These are phyloP conservation scores for Jatropha curcas DNA, from an alignment of 345 rosid genomes.

Conservation along the genomic window DNA sequence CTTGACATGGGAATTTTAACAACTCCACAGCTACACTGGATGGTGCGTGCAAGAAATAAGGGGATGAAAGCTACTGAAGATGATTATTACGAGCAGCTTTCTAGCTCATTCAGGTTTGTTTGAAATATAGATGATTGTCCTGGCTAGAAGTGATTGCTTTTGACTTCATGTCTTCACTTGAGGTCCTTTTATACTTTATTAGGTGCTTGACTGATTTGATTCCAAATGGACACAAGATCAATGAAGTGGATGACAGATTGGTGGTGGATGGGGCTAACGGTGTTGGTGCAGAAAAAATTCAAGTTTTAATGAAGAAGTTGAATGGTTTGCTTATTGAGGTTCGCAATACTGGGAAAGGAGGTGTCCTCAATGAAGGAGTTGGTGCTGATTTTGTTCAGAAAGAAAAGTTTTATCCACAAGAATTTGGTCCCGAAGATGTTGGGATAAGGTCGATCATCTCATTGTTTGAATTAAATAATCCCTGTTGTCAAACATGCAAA, in stretches of 20 bases:
- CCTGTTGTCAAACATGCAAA: constrained; percentile 4
- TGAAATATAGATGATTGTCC: not conserved
- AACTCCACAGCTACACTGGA: constrained; percentile 94
- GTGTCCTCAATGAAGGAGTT: constrained; percentile 82
- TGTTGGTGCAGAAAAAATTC: constrained; percentile 83
- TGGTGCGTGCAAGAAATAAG: constrained; percentile 86
- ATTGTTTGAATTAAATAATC: constrained; percentile 8
- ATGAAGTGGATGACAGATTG: constrained; percentile 39
- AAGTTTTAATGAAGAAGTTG: constrained; percentile 48
- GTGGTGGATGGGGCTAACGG: constrained; percentile 93
- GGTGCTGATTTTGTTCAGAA: constrained; percentile 99
- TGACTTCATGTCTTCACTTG: not conserved
- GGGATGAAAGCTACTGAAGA: constrained; percentile 61
- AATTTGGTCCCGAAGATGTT: constrained; percentile 54
- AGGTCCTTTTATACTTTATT: constrained; percentile 19
- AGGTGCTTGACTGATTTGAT: constrained; percentile 68
- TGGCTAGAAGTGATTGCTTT: not conserved
- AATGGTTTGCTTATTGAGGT: constrained; percentile 59
- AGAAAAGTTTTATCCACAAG: constrained; percentile 75
- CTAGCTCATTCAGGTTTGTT: constrained; percentile 63
- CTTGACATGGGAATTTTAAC: constrained; percentile 79
- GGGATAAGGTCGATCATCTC: constrained; percentile 57
- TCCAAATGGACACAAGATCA: constrained; percentile 39
- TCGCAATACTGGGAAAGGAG: constrained; percentile 72
- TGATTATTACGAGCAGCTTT: constrained; percentile 77